A percentile compares a stretch with the other conserved stretches of the same genome.
These are phyloP conservation scores for Globisporangium canariense DNA, from an alignment of 352 stramenopile species.

Conservation along the genomic window DNA sequence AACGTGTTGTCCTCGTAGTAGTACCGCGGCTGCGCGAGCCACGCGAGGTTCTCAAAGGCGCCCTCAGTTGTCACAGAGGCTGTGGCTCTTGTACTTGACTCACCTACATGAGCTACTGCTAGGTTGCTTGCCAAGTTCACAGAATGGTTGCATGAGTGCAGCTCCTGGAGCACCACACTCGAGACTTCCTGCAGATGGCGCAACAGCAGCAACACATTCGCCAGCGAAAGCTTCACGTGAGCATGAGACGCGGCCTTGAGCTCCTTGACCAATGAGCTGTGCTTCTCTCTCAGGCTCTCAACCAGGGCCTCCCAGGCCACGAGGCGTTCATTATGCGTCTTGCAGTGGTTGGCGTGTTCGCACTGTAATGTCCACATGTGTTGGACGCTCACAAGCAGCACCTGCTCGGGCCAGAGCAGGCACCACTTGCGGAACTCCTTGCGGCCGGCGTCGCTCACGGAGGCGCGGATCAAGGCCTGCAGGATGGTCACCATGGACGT, in stretches of 20 bases:
- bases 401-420: constrained; percentile 74
- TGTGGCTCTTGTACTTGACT: not conserved
- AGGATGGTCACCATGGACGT: constrained; percentile 57
- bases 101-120: not conserved
- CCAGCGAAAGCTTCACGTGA: constrained; percentile 29
- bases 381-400: constrained; percentile 48
- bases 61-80: constrained; percentile 11
- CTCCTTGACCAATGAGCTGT: constrained; percentile 38
- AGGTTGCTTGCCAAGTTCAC: not conserved
- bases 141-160: constrained; percentile 7
- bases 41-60: constrained; percentile 29
- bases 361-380: constrained; percentile 58
- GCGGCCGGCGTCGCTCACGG: constrained; percentile 53
- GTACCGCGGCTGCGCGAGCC: constrained; percentile 60
- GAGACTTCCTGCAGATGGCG: constrained; percentile 57
- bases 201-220: constrained; percentile 50
- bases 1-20: constrained; percentile 62
- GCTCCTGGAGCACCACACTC: constrained; percentile 23
- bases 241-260: constrained; percentile 43
- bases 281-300: constrained; percentile 28
- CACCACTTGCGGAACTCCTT: constrained; percentile 87
- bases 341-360: constrained; percentile 36
- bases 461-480: constrained; percentile 58
- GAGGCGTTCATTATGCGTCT: constrained; percentile 17
- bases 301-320: constrained; percentile 34